Evolutionary conservation across 768 basidiomycete genomes (phyloP).

Genomic region (Podaxis pistillaris): DNA sequence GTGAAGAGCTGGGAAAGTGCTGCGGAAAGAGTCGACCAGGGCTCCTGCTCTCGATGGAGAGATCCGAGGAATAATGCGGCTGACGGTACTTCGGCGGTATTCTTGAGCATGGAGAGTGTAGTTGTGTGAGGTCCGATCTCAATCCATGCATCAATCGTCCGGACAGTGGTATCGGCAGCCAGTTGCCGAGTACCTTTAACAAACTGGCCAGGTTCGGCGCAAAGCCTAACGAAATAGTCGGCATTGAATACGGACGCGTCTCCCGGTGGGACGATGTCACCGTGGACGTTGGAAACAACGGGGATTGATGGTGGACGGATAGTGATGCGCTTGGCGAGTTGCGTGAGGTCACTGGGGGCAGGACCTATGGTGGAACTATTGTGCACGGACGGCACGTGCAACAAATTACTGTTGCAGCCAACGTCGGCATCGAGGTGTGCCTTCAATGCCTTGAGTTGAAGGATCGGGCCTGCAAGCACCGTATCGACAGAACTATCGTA

Average conservation of each 20-base stretch:
- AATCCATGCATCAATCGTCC: constrained; percentile 46
- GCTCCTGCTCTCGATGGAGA: constrained; percentile 40
- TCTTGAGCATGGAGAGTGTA: constrained; percentile 54
- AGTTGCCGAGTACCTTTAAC: constrained; percentile 44
- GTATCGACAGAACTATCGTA: constrained; percentile 58
- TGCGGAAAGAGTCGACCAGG: constrained; percentile 43
- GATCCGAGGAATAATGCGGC: constrained; percentile 44
- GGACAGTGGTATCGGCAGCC: constrained; percentile 23
- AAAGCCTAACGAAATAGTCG: constrained; percentile 60
- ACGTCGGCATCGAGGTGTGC: constrained; percentile 33
- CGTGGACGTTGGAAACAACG: constrained; percentile 60
- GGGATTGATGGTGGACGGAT: constrained; percentile 53
- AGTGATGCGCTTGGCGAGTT: constrained; percentile 32
- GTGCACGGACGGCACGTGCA: constrained; percentile 59
- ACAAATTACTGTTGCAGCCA: constrained; percentile 37
- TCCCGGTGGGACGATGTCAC: constrained; percentile 49
- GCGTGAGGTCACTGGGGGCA: constrained; percentile 44
- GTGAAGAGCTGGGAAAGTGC: constrained; percentile 50
- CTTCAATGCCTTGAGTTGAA: constrained; percentile 41
- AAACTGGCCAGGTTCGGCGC: constrained; percentile 57
- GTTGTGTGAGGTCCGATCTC: constrained; percentile 66
- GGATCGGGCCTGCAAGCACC: constrained; percentile 55
- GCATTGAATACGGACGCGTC: constrained; percentile 45
- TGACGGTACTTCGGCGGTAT: constrained; percentile 29
- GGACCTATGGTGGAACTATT: constrained; percentile 67